Conservation (phyloP, 129 eudicot genomes). For the Tagetes erecta region DNA sequence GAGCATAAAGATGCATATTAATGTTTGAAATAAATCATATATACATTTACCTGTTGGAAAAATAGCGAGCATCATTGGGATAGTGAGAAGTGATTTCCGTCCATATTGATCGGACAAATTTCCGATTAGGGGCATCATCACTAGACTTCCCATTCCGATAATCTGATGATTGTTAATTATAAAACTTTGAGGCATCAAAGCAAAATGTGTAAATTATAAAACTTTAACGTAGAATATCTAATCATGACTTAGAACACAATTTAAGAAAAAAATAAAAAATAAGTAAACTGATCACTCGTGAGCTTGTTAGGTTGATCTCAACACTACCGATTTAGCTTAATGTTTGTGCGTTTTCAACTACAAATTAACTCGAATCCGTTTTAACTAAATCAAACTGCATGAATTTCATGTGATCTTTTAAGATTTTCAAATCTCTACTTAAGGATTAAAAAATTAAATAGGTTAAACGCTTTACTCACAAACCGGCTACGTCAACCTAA, state of each 20-base stretch:
- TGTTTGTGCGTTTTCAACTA: no score
- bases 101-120: conserved; percentile 42
- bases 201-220: no score
- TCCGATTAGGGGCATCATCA: conserved; percentile 44
- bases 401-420: no score
- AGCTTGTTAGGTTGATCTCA: neutral
- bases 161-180: conserved; percentile 6
- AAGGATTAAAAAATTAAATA: no score
- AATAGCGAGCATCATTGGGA: conserved; percentile 33
- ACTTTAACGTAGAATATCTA: neutral
- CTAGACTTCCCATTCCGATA: conserved; percentile 30
- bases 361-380: no score
- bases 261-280: neutral
- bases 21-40: neutral
- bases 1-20: neutral
- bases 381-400: no score
- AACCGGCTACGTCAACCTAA: no score
- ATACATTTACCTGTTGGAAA: conserved; percentile 33
- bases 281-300: neutral
- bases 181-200: no score
- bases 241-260: neutral
- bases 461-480: no score
- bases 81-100: conserved; percentile 35
- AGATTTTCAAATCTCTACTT: no score
- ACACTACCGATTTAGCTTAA: no score